A percentile compares a stretch with the other conserved stretches of the same genome.
phyloP scores from a whole-genome alignment of 495 filamentous ascomycete species.

The Penicillium manginii region DNA sequence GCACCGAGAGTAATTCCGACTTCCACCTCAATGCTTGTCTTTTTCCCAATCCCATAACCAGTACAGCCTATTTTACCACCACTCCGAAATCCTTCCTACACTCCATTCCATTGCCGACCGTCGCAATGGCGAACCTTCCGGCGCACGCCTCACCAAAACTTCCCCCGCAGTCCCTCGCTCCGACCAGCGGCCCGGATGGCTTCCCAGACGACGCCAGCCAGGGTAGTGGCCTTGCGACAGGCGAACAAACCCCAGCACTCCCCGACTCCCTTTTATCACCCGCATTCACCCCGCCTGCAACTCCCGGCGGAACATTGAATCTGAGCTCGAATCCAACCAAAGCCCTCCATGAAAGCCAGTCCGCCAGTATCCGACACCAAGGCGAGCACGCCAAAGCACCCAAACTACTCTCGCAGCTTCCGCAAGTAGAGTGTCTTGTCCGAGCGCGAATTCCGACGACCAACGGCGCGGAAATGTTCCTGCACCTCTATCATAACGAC shows the following conservation, averaged over 20 bases:
- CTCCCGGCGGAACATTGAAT: constrained; percentile 66
- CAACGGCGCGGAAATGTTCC: constrained; percentile 91
- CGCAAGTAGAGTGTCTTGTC: constrained; percentile 78
- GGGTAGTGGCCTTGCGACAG: constrained; percentile 24
- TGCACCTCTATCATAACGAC: constrained; percentile 92
- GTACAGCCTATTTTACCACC: background rate
- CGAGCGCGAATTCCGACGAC: constrained; percentile 86
- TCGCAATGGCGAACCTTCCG: constrained; percentile 53
- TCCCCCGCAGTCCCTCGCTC: constrained; percentile 41
- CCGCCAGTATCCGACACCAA: constrained; percentile 26
- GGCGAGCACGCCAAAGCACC: constrained; percentile 60
- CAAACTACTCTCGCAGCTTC: constrained; percentile 68
- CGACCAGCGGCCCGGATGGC: constrained; percentile 20
- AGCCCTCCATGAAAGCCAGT: constrained; percentile 37
- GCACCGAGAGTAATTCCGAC: constrained; percentile 5
- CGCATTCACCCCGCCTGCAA: constrained; percentile 76
- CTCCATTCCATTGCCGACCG: constrained; percentile 13
- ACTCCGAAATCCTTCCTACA: background rate
- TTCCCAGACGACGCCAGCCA: constrained; percentile 27
- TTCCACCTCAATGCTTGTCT: constrained; percentile 7
- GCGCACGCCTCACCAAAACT: constrained; percentile 57
- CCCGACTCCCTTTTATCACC: constrained; percentile 68
- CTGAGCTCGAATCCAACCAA: constrained; percentile 41
- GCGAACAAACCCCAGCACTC: constrained; percentile 42
- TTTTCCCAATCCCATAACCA: constrained; percentile 5